Percentiles rank a stretch among this genome's conserved stretches.
These are phyloP conservation scores for Colletotrichum caudatum DNA, from an alignment of 2,329 filamentous ascomycete species.

Conservation along the genomic window DNA sequence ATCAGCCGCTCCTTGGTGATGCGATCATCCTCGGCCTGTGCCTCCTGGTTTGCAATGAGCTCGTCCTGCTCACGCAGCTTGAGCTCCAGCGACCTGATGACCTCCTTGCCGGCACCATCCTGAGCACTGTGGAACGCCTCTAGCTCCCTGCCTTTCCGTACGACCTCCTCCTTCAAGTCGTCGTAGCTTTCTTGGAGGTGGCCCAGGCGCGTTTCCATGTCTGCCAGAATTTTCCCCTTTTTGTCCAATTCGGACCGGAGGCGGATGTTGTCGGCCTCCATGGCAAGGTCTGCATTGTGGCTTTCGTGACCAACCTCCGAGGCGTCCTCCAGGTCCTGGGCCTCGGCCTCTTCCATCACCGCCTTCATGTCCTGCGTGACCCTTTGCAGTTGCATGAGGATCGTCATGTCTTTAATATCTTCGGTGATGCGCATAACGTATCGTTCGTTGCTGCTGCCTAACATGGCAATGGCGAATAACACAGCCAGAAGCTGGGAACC, in stretches of 20 bases:
- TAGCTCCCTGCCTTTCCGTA: slow-evolving; percentile 67
- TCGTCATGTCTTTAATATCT: slow-evolving; percentile 51
- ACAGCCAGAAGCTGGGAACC: slow-evolving; percentile 70
- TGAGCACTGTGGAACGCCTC: slow-evolving; percentile 62
- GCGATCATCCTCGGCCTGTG: slow-evolving; percentile 68
- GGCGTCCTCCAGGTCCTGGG: slow-evolving; percentile 52
- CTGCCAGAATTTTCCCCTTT: slow-evolving; percentile 68
- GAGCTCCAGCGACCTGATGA: slow-evolving; percentile 66
- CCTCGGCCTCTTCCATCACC: slow-evolving; percentile 50
- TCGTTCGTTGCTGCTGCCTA: slow-evolving; percentile 66
- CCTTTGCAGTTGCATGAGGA: slow-evolving; percentile 60
- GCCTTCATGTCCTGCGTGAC: slow-evolving; percentile 58
- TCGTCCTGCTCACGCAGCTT: slow-evolving; percentile 76
- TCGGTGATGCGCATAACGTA: slow-evolving; percentile 61
- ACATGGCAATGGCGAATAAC: slow-evolving; percentile 70
- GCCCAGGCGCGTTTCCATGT: slow-evolving; percentile 70
- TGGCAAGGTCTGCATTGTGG: slow-evolving; percentile 66
- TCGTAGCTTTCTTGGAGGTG: slow-evolving; percentile 73
- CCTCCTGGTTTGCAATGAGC: slow-evolving; percentile 78
- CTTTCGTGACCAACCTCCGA: slow-evolving; percentile 56
- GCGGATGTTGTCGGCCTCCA: slow-evolving; percentile 67
- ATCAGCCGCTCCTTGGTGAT: slow-evolving; percentile 59
- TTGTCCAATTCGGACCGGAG: slow-evolving; percentile 64
- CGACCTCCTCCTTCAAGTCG: slow-evolving; percentile 72
- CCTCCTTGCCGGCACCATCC: slow-evolving; percentile 65